Conservation (phyloP, 202 grass and related monocot genomes). For the Cymbopogon flexuosus region DNA sequence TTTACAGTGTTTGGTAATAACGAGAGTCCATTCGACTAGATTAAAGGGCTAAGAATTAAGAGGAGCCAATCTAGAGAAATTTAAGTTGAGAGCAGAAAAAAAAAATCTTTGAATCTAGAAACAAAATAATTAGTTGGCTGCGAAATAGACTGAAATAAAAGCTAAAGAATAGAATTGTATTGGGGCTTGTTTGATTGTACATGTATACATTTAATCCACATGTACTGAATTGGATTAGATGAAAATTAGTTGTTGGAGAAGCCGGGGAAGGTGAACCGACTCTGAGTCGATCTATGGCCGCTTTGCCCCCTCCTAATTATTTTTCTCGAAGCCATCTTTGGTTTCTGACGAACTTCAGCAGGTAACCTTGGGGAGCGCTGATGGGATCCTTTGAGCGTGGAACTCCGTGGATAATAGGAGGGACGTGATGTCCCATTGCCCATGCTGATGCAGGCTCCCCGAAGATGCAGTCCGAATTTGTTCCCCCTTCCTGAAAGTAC, state of each 20-base stretch:
- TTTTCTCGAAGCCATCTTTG: not conserved
- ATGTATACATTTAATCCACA: not conserved
- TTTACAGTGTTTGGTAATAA: too few relatives aligned
- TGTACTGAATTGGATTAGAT: too few relatives aligned
- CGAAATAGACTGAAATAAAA: not conserved
- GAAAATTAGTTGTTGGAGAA: too few relatives aligned
- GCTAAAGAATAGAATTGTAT: too few relatives aligned
- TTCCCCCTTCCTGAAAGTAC: not conserved
- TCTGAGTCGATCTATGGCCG: not conserved
- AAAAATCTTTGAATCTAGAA: too few relatives aligned
- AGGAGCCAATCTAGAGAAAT: too few relatives aligned
- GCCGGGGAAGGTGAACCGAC: not conserved
- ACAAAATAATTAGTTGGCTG: too few relatives aligned
- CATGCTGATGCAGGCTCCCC: not conserved
- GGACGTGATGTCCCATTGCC: not conserved
- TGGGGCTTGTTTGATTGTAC: not conserved
- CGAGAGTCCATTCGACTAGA: not conserved
- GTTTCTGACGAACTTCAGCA: not conserved
- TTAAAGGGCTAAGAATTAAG: too few relatives aligned
- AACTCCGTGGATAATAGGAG: not conserved
- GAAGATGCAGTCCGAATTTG: not conserved
- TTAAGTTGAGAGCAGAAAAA: too few relatives aligned
- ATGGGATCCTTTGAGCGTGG: not conserved
- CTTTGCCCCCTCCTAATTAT: not conserved
- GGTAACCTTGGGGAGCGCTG: not conserved